A percentile compares a stretch with the other conserved stretches of the same genome.
phyloP scores from a whole-genome alignment of 106 monocot genomes.

The Acanthochlamys bracteata region DNA sequence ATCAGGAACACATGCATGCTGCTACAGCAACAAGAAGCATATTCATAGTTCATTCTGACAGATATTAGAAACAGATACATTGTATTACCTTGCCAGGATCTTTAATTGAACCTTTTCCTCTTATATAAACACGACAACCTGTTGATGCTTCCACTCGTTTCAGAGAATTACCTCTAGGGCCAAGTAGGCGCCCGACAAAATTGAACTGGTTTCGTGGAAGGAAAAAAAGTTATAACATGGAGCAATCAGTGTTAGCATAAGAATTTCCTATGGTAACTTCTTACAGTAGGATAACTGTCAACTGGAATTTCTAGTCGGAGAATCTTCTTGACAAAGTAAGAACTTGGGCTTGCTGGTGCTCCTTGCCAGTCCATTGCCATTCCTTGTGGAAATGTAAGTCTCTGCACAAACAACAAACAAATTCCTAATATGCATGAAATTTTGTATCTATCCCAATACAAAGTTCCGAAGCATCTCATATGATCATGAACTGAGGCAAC shows the following conservation, averaged over 20 bases:
- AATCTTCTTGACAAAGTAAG: conserved; percentile 78
- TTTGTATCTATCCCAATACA: no score
- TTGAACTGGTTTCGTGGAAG: conserved; percentile 55
- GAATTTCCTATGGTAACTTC: neutral
- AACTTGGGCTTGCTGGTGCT: conserved; percentile 65
- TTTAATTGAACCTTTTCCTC: conserved; percentile 96
- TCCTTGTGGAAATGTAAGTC: conserved; percentile 51
- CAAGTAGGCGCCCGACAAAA: conserved; percentile 95
- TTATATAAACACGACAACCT: conserved; percentile 90
- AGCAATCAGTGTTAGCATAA: neutral
- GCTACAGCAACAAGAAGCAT: neutral
- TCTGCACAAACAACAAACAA: conserved; percentile 29
- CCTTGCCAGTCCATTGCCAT: conserved; percentile 91
- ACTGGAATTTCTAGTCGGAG: conserved; percentile 89
- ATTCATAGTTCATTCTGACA: neutral
- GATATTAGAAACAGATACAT: neutral
- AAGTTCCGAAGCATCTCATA: no score
- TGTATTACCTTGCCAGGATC: conserved; percentile 76
- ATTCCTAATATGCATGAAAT: no score
- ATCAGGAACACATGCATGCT: no score
- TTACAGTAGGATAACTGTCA: conserved; percentile 80
- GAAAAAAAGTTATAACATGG: neutral
- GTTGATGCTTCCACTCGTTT: conserved; percentile 91
- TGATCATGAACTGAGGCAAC: no score
- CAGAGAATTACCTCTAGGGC: conserved; percentile 89